These are phyloP conservation scores for Tuber microsphaerosporum DNA, from an alignment of 495 filamentous ascomycete genomes.

Conservation along the genomic window DNA sequence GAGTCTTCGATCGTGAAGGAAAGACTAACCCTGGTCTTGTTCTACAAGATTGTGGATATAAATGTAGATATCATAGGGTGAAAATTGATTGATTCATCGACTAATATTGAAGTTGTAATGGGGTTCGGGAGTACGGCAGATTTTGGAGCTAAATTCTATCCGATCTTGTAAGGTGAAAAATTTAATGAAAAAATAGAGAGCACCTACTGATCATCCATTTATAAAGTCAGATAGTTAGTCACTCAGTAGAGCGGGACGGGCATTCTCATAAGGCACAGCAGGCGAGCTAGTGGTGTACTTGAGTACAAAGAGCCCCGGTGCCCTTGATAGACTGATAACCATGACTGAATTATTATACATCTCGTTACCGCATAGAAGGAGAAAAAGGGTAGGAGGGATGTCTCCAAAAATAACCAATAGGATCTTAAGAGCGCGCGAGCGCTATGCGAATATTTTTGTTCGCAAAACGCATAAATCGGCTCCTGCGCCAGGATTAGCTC, in stretches of 20 bases:
- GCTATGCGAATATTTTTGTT: constrained; percentile 20
- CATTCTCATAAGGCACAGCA: neutral
- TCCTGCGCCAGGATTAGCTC: constrained; percentile 32
- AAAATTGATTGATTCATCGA: neutral
- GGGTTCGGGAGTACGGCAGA: neutral
- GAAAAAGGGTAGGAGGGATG: neutral
- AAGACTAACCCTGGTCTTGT: neutral
- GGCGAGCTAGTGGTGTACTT: neutral
- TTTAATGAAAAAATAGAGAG: neutral
- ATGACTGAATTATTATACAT: neutral
- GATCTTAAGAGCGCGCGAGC: constrained; percentile 16
- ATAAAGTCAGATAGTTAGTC: neutral
- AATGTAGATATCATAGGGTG: neutral
- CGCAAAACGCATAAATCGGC: constrained; percentile 36
- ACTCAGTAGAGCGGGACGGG: neutral
- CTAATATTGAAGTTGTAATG: neutral
- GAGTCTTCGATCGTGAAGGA: neutral
- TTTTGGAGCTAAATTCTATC: neutral
- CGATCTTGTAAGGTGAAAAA: neutral
- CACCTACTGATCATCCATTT: neutral
- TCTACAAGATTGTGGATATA: neutral
- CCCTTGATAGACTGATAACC: neutral
- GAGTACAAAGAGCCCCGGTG: neutral
- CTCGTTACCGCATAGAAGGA: neutral
- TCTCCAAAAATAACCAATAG: neutral